Evolutionary conservation across 495 filamentous ascomycete species (phyloP), one percentile per base, ranked within the genome.

Genomic region (Penicillium macrosclerotiorum): DNA sequence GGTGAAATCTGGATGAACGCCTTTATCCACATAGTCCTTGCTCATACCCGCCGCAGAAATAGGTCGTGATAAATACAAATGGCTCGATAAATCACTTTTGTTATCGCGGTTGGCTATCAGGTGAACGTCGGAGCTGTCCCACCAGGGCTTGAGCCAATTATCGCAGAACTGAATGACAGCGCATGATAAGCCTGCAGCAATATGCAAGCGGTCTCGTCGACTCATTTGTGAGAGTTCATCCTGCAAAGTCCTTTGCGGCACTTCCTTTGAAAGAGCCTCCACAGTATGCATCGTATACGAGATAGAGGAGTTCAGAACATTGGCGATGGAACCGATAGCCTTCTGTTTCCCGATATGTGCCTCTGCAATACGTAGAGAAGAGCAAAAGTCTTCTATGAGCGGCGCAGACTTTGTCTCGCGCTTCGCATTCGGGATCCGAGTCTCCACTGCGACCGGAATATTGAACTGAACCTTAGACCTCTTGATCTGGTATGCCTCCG

Each of bases 101-200:
- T 26, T 49, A 17, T 52, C 49, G 11, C 20, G 19, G n/a, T 29
- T 19, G 25, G 24, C 25, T 3, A 45, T 24, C 13, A 57, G 25
- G 14, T 43, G 30, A 9, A 57, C 27, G 32, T 57, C 54, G n/a
- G 45, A 52, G 26, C 41, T 52, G 13, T 47, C 47, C 64, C 64
- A 68, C 13, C 49, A 33, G n/a, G 38, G 34, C 32, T 62, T 59
- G 4, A 71, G 38, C 66, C 66, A 69, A 22, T 59, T 66, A 12
- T 52, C 53, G 31, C 58, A 45, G 12, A 63, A 47, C 37, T 69
- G 66, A 4, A 68, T 45, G 6, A 67, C 64, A 27, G 58, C 63
- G n/a, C 64, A 68, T 4, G 68, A 66, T 11, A 69, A 48, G 20
- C 39, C 58, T 8, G 60, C 54, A 17, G 66, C 68, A 12, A 71